phyloP scores from a whole-genome alignment of 2,329 filamentous ascomycete species.

The Fusarium algeriense region DNA sequence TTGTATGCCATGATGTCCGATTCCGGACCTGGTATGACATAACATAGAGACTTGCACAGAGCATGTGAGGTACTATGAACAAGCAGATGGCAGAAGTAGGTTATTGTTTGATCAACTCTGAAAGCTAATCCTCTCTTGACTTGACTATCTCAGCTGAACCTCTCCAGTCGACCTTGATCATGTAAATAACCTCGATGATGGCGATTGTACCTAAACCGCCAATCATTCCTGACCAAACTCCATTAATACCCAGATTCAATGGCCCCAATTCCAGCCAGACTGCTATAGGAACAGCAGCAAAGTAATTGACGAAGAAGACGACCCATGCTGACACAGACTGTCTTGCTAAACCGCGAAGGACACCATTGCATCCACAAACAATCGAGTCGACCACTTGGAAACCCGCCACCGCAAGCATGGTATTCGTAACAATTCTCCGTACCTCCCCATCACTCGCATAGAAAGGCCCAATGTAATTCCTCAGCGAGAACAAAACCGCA shows the following conservation, averaged over 20 bases:
- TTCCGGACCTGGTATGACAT: background rate
- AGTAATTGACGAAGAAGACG: conserved; percentile 33
- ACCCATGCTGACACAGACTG: conserved; percentile 33
- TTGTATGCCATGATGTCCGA: accelerated
- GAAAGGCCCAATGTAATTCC: conserved; percentile 18
- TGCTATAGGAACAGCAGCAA: conserved; percentile 27
- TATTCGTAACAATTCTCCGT: conserved; percentile 1
- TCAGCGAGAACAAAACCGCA: conserved; percentile 4
- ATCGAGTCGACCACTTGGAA: conserved; percentile 27
- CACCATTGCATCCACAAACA: conserved; percentile 32
- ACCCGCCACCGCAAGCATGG: conserved; percentile 15
- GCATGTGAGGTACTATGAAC: background rate
- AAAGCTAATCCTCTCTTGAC: conserved; percentile 20
- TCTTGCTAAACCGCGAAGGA: conserved; percentile 25
- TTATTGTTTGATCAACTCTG: background rate
- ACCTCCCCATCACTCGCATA: conserved; percentile 23
- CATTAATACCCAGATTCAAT: conserved; percentile 6
- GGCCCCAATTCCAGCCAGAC: conserved; percentile 29
- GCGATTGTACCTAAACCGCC: conserved; percentile 13
- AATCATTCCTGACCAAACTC: conserved; percentile 35
- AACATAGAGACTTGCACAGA: accelerated
- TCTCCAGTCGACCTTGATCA: conserved; percentile 33
- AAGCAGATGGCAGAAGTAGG: accelerated
- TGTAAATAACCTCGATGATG: conserved; percentile 11
- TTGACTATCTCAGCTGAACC: conserved; percentile 15